Evolutionary conservation across 495 filamentous ascomycete species (phyloP).

Genomic region (Pyrenula massariospora): DNA sequence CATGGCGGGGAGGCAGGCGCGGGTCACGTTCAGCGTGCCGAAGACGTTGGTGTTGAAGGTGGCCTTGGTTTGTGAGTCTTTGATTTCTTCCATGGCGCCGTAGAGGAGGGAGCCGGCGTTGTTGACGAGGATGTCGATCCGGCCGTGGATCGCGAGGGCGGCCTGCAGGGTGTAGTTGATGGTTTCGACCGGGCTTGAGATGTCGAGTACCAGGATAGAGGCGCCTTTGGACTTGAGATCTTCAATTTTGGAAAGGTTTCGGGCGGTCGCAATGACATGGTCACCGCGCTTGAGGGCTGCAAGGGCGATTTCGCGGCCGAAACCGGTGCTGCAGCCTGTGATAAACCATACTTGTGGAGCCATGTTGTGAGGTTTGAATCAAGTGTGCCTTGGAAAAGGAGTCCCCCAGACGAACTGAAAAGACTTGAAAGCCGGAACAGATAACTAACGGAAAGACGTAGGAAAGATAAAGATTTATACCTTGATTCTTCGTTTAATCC

Average conservation of each 20-base stretch:
- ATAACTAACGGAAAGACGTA: no score
- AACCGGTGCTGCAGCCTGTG: conserved; percentile 30
- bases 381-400: no score
- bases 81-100: conserved; percentile 31
- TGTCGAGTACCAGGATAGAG: conserved; percentile 24
- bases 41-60: conserved; percentile 26
- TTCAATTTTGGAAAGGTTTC: conserved; percentile 11
- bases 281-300: conserved; percentile 24
- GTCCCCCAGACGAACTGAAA: no score
- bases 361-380: no score
- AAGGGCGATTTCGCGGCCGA: conserved; percentile 23
- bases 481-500: no score
- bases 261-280: conserved; percentile 30
- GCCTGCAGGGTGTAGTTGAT: conserved; percentile 18
- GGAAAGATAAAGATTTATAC: no score
- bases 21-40: conserved; percentile 27
- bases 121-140: conserved; percentile 38
- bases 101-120: conserved; percentile 32
- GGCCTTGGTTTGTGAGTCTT: conserved; percentile 8
- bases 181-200: conserved; percentile 8
- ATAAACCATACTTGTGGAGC: conserved; percentile 27
- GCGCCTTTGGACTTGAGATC: conserved; percentile 25
- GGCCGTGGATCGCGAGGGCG: conserved; percentile 20
- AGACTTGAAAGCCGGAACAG: no score
- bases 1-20: conserved; percentile 32